phyloP scores from a whole-genome alignment of 78 protist genomes.

The Emiliania huxleyi region DNA sequence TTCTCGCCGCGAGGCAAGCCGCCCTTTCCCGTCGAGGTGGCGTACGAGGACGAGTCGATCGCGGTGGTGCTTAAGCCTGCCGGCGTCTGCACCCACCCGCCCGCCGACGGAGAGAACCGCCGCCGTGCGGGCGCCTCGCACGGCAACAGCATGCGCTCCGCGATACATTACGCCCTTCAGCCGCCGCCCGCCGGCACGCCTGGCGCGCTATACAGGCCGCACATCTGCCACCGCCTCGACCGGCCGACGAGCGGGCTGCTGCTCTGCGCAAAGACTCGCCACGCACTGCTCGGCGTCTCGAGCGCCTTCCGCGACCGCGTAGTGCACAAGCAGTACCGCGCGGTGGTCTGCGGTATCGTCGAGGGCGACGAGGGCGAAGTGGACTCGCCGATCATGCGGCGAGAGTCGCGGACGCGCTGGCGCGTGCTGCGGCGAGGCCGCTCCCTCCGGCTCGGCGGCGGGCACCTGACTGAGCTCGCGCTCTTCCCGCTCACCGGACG shows the following conservation, averaged over 20 bases:
- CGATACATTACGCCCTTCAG: neutral
- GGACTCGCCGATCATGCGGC: neutral
- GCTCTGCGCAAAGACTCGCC: neutral
- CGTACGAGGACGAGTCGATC: neutral
- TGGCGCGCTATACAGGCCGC: neutral
- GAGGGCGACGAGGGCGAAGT: neutral
- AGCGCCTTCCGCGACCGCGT: neutral
- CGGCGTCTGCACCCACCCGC: neutral
- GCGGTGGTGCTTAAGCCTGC: neutral
- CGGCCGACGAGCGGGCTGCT: neutral
- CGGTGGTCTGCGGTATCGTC: neutral
- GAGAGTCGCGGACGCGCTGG: neutral
- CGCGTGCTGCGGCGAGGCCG: neutral
- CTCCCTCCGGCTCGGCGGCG: neutral
- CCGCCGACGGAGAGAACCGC: too few species aligned
- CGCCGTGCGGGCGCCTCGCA: neutral
- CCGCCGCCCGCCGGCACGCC: neutral
- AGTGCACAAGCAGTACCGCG: neutral
- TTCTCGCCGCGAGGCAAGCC: neutral
- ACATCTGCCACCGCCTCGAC: neutral
- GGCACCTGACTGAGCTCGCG: neutral
- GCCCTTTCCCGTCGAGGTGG: neutral
- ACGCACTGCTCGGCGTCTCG: neutral
- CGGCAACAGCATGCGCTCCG: neutral
- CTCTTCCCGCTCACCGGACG: constrained; percentile 18